Evolutionary conservation across 169 alveolate species (phyloP).

Genomic region (Plasmodium inui): DNA sequence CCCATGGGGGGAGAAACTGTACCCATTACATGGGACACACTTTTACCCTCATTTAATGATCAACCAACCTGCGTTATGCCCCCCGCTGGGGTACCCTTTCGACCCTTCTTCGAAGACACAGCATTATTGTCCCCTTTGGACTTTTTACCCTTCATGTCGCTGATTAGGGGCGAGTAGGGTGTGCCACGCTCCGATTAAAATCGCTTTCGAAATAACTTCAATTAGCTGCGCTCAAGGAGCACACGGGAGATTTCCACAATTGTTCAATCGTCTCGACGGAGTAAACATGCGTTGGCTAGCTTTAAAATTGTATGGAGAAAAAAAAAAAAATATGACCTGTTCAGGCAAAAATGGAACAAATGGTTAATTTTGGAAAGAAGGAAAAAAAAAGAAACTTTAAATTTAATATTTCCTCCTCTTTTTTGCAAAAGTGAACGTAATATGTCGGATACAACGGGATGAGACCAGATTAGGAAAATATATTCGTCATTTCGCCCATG

Average conservation of each 20-base stretch:
- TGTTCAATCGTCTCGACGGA: not conserved
- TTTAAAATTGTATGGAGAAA: not conserved
- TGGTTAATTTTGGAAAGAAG: not conserved
- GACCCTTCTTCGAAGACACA: not conserved
- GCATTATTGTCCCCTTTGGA: not conserved
- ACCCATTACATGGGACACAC: not conserved
- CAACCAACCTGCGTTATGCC: not conserved
- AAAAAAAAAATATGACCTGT: not conserved
- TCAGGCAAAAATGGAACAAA: not conserved
- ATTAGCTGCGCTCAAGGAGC: not conserved
- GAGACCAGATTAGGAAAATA: not conserved
- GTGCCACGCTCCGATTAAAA: not conserved
- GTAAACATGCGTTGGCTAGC: not conserved
- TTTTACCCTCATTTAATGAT: not conserved
- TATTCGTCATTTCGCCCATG: not conserved
- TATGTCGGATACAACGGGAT: not conserved
- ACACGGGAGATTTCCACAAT: not conserved
- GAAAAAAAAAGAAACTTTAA: not conserved
- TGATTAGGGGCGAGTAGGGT: not conserved
- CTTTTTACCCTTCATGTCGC: conserved; percentile 1
- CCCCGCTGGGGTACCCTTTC: not conserved
- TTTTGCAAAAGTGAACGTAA: not conserved
- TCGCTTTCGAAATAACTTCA: not conserved
- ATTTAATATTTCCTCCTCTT: not conserved
- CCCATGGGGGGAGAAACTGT: not conserved